A percentile compares a stretch with the other conserved stretches of the same genome.
Evolutionary conservation across 2,329 filamentous ascomycete genomes (phyloP).

Genomic region (Cladosporium oxysporum): DNA sequence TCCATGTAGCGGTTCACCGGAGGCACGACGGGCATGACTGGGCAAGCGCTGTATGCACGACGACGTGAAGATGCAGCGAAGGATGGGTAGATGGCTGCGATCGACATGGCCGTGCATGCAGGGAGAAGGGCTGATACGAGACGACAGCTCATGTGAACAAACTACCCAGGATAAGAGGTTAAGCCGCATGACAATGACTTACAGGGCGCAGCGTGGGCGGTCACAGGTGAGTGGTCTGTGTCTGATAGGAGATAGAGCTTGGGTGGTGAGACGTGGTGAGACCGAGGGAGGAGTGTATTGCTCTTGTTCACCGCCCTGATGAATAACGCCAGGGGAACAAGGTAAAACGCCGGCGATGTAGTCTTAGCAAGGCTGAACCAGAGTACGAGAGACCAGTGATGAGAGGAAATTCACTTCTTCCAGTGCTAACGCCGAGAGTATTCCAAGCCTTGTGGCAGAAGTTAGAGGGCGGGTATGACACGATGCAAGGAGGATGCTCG

Average conservation of each 20-base stretch:
- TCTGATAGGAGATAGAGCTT: background rate
- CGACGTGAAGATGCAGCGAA: background rate
- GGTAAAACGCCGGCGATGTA: background rate
- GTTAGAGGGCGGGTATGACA: background rate
- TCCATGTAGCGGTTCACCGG: background rate
- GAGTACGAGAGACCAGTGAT: background rate
- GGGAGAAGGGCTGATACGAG: background rate
- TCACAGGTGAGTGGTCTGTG: background rate
- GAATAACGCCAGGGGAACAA: background rate
- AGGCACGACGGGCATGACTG: too few species aligned
- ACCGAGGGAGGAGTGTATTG: background rate
- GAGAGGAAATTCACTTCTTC: background rate
- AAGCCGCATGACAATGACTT: conserved; percentile 12
- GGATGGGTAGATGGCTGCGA: background rate
- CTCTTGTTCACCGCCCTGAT: background rate
- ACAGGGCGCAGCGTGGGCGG: background rate
- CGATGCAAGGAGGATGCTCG: too few species aligned
- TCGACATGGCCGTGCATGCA: background rate
- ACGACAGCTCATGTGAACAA: conserved; percentile 6
- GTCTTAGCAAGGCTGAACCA: background rate
- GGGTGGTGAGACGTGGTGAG: background rate
- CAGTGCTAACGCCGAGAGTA: background rate
- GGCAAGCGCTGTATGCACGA: background rate
- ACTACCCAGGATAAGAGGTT: background rate
- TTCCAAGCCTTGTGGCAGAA: background rate